Conservation (phyloP, 2,329 filamentous ascomycete species). For the Capronia epimyces region DNA sequence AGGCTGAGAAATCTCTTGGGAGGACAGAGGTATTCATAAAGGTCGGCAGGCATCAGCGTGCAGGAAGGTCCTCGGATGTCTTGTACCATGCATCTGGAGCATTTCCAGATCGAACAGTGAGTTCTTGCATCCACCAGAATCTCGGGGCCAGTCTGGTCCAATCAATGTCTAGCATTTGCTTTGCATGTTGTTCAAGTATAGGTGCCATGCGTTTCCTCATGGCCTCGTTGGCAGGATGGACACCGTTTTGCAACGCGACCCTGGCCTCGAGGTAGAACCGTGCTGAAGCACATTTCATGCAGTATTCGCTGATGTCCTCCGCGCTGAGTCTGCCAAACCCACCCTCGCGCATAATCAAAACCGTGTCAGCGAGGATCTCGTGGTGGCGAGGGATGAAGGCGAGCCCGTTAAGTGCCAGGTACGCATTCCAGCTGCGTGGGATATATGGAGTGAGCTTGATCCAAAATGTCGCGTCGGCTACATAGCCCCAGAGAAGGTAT, state of each 20-base stretch:
- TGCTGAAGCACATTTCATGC: conserved; percentile 14
- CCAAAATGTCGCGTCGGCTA: background rate
- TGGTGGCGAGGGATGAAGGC: background rate
- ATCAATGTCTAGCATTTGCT: conserved; percentile 10
- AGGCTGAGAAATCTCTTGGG: no score
- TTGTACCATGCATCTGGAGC: background rate
- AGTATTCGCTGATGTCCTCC: conserved; percentile 24
- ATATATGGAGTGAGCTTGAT: background rate
- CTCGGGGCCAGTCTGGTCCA: conserved; percentile 8
- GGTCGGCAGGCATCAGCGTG: no score
- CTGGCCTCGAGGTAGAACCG: conserved; percentile 2
- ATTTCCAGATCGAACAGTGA: background rate
- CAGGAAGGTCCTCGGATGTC: no score
- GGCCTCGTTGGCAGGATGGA: conserved; percentile 2
- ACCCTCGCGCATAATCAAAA: conserved; percentile 23
- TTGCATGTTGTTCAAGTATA: conserved; percentile 9
- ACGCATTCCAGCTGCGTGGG: background rate
- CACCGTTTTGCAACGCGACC: background rate
- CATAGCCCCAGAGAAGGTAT: background rate
- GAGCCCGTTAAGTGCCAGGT: background rate
- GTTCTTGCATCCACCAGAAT: background rate
- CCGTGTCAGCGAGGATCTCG: conserved; percentile 17
- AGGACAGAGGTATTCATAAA: no score
- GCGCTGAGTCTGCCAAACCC: conserved; percentile 18
- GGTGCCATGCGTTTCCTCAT: conserved; percentile 15